Evolutionary conservation across 257 asterid species (phyloP).

Genomic region (Primulina eburnea): DNA sequence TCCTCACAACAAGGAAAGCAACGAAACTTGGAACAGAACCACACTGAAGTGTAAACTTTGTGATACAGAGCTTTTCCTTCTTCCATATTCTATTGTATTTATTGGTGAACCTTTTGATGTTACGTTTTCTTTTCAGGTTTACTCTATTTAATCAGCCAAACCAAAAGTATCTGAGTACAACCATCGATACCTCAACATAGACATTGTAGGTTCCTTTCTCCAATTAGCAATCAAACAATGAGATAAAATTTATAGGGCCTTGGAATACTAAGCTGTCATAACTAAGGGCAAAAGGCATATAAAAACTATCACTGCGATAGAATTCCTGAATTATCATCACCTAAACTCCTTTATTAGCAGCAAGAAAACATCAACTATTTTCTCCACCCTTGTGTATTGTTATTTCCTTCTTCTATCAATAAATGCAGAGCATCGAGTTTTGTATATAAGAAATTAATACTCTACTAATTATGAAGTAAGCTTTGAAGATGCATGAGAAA

Average conservation of each 20-base stretch:
- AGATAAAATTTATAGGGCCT: too few relatives aligned
- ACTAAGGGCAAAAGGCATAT: too few relatives aligned
- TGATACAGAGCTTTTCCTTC: too few relatives aligned
- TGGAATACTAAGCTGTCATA: neutral
- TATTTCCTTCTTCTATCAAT: neutral
- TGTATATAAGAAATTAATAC: neutral
- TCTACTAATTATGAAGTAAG: neutral
- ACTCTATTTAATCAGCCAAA: neutral
- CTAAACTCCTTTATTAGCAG: neutral
- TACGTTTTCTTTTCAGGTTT: neutral
- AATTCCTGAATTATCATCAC: neutral
- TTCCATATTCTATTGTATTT: too few relatives aligned
- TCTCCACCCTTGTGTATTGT: neutral
- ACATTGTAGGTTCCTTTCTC: neutral
- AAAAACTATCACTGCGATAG: too few relatives aligned
- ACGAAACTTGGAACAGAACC: neutral
- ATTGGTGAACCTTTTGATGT: neutral
- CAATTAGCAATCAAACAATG: neutral
- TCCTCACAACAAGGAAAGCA: neutral
- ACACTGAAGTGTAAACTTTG: neutral
- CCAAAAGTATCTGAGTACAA: neutral
- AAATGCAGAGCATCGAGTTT: neutral
- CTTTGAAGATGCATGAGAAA: neutral
- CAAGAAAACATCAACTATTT: neutral
- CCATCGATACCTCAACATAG: neutral